Evolutionary conservation across 176 grass and related monocot species (phyloP).

Genomic region (Metroxylon sagu): DNA sequence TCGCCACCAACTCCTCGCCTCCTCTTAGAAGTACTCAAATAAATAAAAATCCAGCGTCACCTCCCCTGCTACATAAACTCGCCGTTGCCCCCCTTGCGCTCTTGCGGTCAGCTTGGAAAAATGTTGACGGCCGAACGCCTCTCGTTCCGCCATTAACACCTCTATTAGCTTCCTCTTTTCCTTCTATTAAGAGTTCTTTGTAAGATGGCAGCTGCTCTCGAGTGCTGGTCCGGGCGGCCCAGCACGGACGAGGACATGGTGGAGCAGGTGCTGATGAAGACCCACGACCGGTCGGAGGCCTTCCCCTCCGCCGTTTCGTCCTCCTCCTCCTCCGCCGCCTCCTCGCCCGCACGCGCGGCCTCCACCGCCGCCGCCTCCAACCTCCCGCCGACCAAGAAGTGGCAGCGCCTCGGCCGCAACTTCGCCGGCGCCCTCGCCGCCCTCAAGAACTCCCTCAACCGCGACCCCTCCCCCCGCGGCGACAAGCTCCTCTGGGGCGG

Average conservation of each 20-base stretch:
- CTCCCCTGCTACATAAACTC: too few species aligned
- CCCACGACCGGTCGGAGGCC: slow-evolving; percentile 63
- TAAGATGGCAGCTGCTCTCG: slow-evolving; percentile 79
- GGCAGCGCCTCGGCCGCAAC: slow-evolving; percentile 84
- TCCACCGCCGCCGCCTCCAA: slow-evolving; percentile 3
- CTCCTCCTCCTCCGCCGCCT: slow-evolving; percentile 25
- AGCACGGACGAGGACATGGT: slow-evolving; percentile 98
- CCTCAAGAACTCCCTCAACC: slow-evolving; percentile 79
- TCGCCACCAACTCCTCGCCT: neutral
- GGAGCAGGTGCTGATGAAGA: slow-evolving; percentile 97
- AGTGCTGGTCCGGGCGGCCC: slow-evolving; percentile 97
- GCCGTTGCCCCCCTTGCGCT: too few species aligned
- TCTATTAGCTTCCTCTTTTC: neutral
- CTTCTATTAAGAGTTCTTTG: neutral
- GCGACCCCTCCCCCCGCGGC: slow-evolving; percentile 46
- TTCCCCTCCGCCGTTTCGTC: slow-evolving; percentile 45
- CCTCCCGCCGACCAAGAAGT: slow-evolving; percentile 52
- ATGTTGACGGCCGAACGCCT: too few species aligned
- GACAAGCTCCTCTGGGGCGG: slow-evolving; percentile 31
- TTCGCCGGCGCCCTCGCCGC: slow-evolving; percentile 84
- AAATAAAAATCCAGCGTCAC: too few species aligned
- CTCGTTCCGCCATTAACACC: too few species aligned
- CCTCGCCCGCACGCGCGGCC: slow-evolving; percentile 6
- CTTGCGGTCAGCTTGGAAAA: too few species aligned
- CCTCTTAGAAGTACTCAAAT: too few species aligned